phyloP scores from a whole-genome alignment of 2,329 filamentous ascomycete species.

The Talaromyces verruculosus region DNA sequence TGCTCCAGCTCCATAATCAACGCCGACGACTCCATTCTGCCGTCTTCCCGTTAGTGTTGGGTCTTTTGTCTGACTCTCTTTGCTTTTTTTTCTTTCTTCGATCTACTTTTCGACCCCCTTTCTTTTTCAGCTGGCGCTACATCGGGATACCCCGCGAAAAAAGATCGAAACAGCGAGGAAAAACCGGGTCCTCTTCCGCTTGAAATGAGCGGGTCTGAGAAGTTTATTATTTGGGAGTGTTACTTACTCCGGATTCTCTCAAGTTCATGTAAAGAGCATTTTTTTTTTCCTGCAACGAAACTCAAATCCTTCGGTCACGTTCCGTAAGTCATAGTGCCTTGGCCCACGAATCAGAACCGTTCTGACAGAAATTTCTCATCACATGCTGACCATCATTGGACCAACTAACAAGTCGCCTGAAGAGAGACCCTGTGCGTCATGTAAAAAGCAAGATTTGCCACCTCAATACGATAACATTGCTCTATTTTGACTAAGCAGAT shows the following conservation, averaged over 20 bases:
- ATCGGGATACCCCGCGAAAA: constrained; percentile 21
- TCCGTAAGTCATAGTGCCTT: neutral
- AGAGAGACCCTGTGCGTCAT: neutral
- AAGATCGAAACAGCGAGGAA: constrained; percentile 17
- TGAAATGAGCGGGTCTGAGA: constrained; percentile 12
- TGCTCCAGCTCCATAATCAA: constrained; percentile 15
- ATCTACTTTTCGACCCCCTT: neutral
- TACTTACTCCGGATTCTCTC: constrained; percentile 11
- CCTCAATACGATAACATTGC: neutral
- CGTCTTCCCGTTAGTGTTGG: constrained; percentile 9
- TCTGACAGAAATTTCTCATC: neutral
- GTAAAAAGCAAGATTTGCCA: constrained; percentile 9
- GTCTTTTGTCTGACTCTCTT: neutral
- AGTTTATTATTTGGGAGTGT: neutral
- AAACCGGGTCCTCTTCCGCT: constrained; percentile 14
- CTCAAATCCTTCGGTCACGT: neutral
- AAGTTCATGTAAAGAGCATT: neutral
- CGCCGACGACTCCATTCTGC: constrained; percentile 7
- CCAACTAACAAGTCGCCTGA: neutral
- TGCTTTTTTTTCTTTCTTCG: constrained; percentile 8
- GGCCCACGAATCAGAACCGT: neutral
- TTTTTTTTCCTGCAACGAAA: neutral
- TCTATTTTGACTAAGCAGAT: constrained; percentile 1
- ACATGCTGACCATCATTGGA: constrained; percentile 4
- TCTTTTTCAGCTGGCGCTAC: neutral